Evolutionary conservation across 768 basidiomycete species (phyloP).

Genomic region (Mycena galericulata): DNA sequence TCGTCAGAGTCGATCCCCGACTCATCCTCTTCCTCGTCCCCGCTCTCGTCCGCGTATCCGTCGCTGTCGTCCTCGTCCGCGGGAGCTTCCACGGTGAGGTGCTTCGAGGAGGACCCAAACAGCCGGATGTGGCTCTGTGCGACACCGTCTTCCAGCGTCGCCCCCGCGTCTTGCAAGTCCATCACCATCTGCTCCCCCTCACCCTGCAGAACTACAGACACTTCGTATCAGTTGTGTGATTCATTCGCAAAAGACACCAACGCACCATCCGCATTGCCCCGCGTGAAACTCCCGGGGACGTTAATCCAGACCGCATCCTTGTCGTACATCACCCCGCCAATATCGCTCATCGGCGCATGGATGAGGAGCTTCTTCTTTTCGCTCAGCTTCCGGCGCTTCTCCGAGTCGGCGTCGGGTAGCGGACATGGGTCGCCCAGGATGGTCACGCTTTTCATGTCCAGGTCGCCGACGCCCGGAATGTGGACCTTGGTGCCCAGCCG

Average conservation of each 20-base stretch:
- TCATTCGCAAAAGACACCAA: not conserved
- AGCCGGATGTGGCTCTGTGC: slow-evolving; percentile 85
- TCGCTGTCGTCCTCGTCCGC: slow-evolving; percentile 51
- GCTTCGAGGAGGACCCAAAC: slow-evolving; percentile 83
- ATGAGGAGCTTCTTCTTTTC: slow-evolving; percentile 94
- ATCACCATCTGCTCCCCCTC: slow-evolving; percentile 99
- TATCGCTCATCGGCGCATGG: slow-evolving; percentile 99
- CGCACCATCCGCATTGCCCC: slow-evolving; percentile 76
- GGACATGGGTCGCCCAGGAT: slow-evolving; percentile 95
- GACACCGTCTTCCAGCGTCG: slow-evolving; percentile 88
- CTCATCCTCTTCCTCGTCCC: slow-evolving; percentile 47
- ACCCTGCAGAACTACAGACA: slow-evolving; percentile 74
- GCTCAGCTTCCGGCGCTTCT: slow-evolving; percentile 91
- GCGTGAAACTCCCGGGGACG: slow-evolving; percentile 93
- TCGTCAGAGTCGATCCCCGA: slow-evolving; percentile 42
- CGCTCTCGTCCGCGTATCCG: slow-evolving; percentile 47
- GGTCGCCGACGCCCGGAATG: slow-evolving; percentile 94
- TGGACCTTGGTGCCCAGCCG: slow-evolving; percentile 85
- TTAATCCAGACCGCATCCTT: slow-evolving; percentile 99
- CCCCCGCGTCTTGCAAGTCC: slow-evolving; percentile 88
- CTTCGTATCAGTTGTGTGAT: not conserved
- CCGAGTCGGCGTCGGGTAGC: slow-evolving; percentile 89
- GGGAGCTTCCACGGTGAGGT: slow-evolving; percentile 63
- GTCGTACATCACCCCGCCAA: slow-evolving; percentile 96
- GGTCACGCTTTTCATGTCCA: slow-evolving; percentile 79